Evolutionary conservation across 306 rosid genomes (phyloP), one percentile per base, ranked within the genome.

Genomic region (Quercus robur): DNA sequence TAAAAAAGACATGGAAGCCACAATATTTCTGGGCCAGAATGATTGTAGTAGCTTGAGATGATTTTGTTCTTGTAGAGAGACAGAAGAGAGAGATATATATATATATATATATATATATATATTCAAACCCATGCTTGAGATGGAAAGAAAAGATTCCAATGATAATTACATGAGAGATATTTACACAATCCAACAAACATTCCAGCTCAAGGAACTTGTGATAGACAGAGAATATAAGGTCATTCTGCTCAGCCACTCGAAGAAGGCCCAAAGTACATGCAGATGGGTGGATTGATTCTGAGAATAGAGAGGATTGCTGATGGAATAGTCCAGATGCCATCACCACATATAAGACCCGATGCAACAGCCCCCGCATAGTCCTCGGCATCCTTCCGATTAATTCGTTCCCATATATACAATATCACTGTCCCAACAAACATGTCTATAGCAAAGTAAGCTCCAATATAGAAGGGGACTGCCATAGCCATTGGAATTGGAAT

Each of bases 401-500:
- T n/a, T 44, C 78, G 77, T 84, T 95, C 98, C 99, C 99, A 95
- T 31, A 91, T 76, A 62, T 78, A 93, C 71, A 91, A 71, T 85
- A 95, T 90, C 73, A 90, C 92, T 1, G 98, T 91, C 75, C 98
- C 98, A 5, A 96, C 73, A 78, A 96, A 96, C 98, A 93, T 91
- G 77, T 93, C 98, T 0, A 96, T 76, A 8, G 99, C 97, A 75
- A 93, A 96, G 84, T 90, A 93, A 18, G 99, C 99, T 74, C 99
- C 99, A 2, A 93, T 89, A 73, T 95, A 93, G 30, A 93, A 95
- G 0, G 99, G 97, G 71, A 90, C 91, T 35, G 97, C 97, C 99
- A 95, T 95, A 33, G 99, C 99, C 99, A 95, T 91, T 5, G 98
- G 98, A 75, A 95, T 90, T 1, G 97, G 99, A 62, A 93, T 89